Percentiles rank a stretch among this genome's conserved stretches.
phyloP scores from a whole-genome alignment of 805 yeast species.

The Lachancea quebecensis region DNA sequence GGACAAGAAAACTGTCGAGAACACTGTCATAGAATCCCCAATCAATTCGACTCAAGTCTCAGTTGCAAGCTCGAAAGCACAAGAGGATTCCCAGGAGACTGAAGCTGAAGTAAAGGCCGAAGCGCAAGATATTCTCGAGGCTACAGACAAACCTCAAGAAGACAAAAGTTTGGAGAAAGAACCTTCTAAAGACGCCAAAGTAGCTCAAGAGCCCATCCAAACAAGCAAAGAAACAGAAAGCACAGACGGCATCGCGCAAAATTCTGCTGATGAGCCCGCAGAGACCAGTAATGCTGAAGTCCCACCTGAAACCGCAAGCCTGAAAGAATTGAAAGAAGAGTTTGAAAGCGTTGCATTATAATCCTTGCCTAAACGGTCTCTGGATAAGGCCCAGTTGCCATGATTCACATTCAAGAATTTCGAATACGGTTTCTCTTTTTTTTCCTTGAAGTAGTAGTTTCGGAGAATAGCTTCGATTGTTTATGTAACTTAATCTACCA shows the following conservation, averaged over 20 bases:
- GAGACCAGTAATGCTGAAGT: neutral
- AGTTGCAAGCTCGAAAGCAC: neutral
- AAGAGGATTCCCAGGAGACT: neutral
- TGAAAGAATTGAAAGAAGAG: constrained; percentile 18
- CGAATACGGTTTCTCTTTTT: too few relatives aligned
- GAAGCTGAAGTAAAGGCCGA: neutral
- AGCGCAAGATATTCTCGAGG: neutral
- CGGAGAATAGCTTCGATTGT: neutral
- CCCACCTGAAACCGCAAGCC: constrained; percentile 4
- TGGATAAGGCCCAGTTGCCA: too few relatives aligned
- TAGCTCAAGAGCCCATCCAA: too few relatives aligned
- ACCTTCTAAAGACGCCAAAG: too few relatives aligned
- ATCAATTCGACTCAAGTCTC: neutral
- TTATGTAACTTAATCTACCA: constrained; percentile 46
- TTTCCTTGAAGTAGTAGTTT: too few relatives aligned
- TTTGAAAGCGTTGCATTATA: constrained; percentile 29
- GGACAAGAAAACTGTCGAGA: neutral
- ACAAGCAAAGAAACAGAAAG: too few relatives aligned
- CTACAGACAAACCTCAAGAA: too few relatives aligned
- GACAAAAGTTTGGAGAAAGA: too few relatives aligned
- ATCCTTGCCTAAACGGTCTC: neutral
- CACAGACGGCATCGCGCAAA: too few relatives aligned
- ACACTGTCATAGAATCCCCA: neutral
- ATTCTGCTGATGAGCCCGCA: neutral
- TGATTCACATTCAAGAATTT: too few relatives aligned